A percentile compares a stretch with the other conserved stretches of the same genome.
Conservation (phyloP, 345 rosid genomes). For the Microthlaspi erraticum region DNA sequence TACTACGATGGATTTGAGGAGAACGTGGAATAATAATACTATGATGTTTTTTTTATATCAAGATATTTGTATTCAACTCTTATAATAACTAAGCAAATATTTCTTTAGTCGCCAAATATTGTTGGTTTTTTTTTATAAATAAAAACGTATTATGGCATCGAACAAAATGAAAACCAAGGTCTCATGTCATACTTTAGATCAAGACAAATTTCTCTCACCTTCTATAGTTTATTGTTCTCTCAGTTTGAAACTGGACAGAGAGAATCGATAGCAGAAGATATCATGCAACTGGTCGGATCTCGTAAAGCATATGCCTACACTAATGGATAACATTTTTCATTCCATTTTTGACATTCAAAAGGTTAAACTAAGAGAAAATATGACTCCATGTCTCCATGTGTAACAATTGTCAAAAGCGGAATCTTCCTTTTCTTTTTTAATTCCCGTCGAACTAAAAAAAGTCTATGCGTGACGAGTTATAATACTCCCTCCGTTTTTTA, state of each 20-base stretch:
- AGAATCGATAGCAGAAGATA: constrained; percentile 27
- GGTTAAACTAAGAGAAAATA: constrained; percentile 25
- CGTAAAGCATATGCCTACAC: constrained; percentile 19
- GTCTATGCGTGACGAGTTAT: constrained; percentile 34
- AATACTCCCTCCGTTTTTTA: no score
- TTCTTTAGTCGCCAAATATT: background rate
- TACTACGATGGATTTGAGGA: background rate
- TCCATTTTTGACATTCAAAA: constrained; percentile 38
- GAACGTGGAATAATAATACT: no score
- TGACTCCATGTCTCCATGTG: constrained; percentile 35
- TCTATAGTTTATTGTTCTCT: constrained; percentile 19
- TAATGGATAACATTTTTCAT: constrained; percentile 34
- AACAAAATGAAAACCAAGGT: constrained; percentile 11
- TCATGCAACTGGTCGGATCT: constrained; percentile 35
- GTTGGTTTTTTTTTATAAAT: background rate
- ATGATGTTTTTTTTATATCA: no score
- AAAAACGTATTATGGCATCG: background rate
- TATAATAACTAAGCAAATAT: no score
- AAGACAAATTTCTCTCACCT: constrained; percentile 10
- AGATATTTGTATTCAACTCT: no score
- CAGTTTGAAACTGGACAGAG: constrained; percentile 12
- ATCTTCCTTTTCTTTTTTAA: constrained; percentile 16
- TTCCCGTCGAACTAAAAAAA: constrained; percentile 33
- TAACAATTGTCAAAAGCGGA: constrained; percentile 44
- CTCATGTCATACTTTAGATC: background rate